Evolutionary conservation across 2,329 filamentous ascomycete genomes (phyloP).

Genomic region (Alternaria novae-zelandiae): DNA sequence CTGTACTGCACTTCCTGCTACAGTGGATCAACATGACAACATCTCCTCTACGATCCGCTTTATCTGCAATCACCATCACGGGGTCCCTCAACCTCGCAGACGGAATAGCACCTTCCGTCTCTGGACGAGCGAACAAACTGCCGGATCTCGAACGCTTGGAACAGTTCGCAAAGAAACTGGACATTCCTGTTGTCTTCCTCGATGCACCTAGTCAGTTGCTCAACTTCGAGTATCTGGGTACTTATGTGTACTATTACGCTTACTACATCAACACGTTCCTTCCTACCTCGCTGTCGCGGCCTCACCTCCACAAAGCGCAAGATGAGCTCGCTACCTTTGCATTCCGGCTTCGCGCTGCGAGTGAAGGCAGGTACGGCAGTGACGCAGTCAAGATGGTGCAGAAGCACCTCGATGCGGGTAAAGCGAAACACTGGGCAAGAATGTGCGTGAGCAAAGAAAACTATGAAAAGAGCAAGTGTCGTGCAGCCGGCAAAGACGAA

Average conservation of each 20-base stretch:
- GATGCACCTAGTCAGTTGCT: conserved; percentile 33
- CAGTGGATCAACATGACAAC: conserved; percentile 39
- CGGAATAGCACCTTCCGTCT: conserved; percentile 26
- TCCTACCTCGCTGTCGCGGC: conserved; percentile 18
- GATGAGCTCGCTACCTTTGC: conserved; percentile 39
- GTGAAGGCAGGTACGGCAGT: conserved; percentile 22
- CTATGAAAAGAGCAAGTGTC: conserved; percentile 31
- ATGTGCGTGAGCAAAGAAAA: conserved; percentile 26
- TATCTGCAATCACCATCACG: conserved; percentile 35
- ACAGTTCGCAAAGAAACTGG: conserved; percentile 29
- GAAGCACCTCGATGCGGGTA: conserved; percentile 26
- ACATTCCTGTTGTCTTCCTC: conserved; percentile 38
- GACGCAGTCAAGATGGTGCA: conserved; percentile 31
- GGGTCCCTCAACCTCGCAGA: conserved; percentile 26
- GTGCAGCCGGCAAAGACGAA: conserved; percentile 23
- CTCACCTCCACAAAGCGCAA: conserved; percentile 34
- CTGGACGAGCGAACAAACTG: conserved; percentile 30
- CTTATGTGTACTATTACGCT: conserved; percentile 41
- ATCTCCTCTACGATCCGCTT: conserved; percentile 23
- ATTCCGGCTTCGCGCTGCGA: conserved; percentile 35
- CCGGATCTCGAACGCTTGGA: conserved; percentile 31
- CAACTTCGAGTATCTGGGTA: conserved; percentile 24
- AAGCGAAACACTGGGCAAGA: conserved; percentile 29
- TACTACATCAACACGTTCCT: conserved; percentile 43
- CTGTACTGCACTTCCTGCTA: conserved; percentile 35